phyloP scores from a whole-genome alignment of 441 rosid genomes.

The Euphorbia celastroides region DNA sequence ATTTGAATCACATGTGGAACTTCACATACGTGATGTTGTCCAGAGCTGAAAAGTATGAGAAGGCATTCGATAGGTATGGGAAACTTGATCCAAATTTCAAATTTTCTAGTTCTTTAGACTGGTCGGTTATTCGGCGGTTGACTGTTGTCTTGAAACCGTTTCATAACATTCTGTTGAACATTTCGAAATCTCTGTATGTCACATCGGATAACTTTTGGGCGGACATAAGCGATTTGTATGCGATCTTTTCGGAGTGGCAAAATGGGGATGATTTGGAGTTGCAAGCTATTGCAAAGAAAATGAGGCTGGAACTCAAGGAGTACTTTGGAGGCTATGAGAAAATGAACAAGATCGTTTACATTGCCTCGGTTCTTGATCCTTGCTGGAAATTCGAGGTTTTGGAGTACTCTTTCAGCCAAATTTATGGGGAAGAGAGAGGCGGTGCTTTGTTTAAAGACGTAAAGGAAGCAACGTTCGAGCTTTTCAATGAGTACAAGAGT shows the following conservation, averaged over 20 bases:
- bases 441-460: too few species aligned
- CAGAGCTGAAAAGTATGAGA: not conserved
- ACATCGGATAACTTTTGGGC: slow-evolving; percentile 5
- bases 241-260: not conserved
- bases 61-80: slow-evolving; percentile 3
- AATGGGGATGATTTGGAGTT: not conserved
- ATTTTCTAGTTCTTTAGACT: not conserved
- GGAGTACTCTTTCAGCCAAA: not conserved
- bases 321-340: not conserved
- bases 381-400: not conserved
- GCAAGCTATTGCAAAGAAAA: not conserved
- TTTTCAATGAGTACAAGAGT: not conserved
- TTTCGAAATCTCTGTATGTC: not conserved
- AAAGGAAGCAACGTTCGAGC: not conserved
- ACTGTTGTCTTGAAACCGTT: not conserved
- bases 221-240: not conserved
- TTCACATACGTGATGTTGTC: slow-evolving; percentile 15
- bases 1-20: slow-evolving; percentile 12
- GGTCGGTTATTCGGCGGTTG: not conserved
- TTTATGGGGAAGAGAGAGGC: not conserved
- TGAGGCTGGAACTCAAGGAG: not conserved
- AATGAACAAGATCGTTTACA: not conserved
- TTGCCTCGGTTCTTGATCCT: not conserved
- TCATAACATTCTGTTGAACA: not conserved
- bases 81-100: not conserved